Base-by-base conservation (phyloP, 2,329 filamentous ascomycete genomes). In the Colletotrichum sublineola region DNA sequence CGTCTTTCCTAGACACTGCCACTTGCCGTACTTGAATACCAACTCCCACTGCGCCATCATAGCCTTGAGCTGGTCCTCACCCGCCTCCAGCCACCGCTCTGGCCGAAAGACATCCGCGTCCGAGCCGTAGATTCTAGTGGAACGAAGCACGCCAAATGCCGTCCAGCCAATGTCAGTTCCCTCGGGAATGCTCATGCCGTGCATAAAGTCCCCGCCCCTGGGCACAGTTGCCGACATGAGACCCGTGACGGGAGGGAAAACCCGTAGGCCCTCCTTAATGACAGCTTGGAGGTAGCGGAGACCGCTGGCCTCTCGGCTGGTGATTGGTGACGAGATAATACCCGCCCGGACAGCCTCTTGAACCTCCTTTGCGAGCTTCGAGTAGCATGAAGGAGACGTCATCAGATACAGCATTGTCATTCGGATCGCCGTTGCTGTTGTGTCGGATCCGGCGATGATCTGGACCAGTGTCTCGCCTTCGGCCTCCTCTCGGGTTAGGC, bases 331-430 rank as follows among this genome's bases (percentile, higher is more conserved):
- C 0, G 79, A 76, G n/a, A 83, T 77, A 36, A 74, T 63, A 20
- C 74, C 76, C 7, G 75, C 74, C 29, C 67, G 50, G 40, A 73
- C 70, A 4, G 79, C 78, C 0, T 76, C 68, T 52, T 87, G 83
- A 36, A 90, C 83, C 74, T 91, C 89, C 0, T 75, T 74, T 46
- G 85, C 84, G 0, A 91, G 80, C 5, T 82, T 84, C 2, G 75
- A 62, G 65, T 88, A 86, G 0, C 86, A 82, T 0, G 80, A 78
- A 0, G 87, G 87, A 46, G 84, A 86, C 0, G 84, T 87, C 7
- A 87, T 82, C 62, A 91, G 78, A 75, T 87, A 84, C 15, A 90
- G 81, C 60, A 91, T 73, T 0, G 83, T 86, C 15, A 84, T 81
- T 1, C 88, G 84, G 42, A 85, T 79, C 1, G 77, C 78, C 0